These are phyloP conservation scores for Ascochyta fabae DNA, from an alignment of 2,329 filamentous ascomycete species.

Conservation along the genomic window DNA sequence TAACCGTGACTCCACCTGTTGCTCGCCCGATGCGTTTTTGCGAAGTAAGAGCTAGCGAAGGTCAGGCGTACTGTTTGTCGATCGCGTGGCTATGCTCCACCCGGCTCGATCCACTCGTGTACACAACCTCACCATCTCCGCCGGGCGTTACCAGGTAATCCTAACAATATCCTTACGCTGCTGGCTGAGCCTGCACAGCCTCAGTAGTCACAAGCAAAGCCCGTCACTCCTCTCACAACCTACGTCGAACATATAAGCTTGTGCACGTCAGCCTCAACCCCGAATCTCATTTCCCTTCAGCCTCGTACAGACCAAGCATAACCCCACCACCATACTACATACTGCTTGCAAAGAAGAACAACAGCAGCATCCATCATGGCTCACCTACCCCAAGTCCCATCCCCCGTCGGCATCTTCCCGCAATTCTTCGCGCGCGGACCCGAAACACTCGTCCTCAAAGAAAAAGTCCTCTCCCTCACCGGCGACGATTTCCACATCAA, in stretches of 20 bases:
- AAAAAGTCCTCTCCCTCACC: slow-evolving; percentile 66
- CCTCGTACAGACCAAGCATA: not conserved
- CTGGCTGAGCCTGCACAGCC: not conserved
- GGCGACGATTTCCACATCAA: slow-evolving; percentile 71
- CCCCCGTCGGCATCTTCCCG: slow-evolving; percentile 39
- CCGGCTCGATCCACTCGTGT: not conserved
- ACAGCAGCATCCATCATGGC: slow-evolving; percentile 15
- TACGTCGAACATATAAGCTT: not conserved
- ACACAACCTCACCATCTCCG: not conserved
- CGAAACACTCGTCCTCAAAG: slow-evolving; percentile 63
- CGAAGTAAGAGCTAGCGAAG: not conserved
- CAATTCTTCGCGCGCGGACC: slow-evolving; percentile 36
- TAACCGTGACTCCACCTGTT: not conserved
- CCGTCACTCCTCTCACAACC: not conserved
- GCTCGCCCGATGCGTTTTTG: not conserved
- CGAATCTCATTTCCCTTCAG: not conserved
- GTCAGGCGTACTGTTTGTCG: slow-evolving; percentile 2
- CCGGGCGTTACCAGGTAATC: not conserved
- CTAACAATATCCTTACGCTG: not conserved
- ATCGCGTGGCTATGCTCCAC: slow-evolving; percentile 12
- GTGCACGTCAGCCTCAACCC: not conserved
- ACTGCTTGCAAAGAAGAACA: not conserved
- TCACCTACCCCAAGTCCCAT: slow-evolving; percentile 19
- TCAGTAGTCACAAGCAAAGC: not conserved
- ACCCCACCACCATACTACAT: not conserved